Evolutionary conservation across 805 yeast genomes (phyloP).

Genomic region (Komagataella pseudopastoris): DNA sequence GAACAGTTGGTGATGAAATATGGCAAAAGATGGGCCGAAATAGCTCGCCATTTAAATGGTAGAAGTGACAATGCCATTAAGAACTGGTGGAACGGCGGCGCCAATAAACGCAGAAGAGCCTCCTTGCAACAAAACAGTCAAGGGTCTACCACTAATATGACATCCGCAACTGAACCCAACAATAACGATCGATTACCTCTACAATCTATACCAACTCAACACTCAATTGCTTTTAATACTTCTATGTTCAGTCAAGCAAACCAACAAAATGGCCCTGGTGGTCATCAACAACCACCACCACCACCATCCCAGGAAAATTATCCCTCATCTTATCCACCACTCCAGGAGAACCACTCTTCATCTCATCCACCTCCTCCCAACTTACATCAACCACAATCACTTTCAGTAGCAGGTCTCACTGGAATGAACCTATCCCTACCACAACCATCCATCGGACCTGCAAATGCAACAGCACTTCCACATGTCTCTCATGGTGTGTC

Average conservation of each 20-base stretch:
- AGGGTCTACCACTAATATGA: conserved; percentile 2
- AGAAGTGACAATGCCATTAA: conserved; percentile 85
- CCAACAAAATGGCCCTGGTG: not conserved
- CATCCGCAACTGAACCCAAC: conserved; percentile 1
- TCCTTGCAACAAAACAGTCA: conserved; percentile 13
- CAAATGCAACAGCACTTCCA: not conserved
- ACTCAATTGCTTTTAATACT: not conserved
- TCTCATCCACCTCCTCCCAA: conserved; percentile 5
- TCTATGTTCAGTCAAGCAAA: conserved; percentile 1
- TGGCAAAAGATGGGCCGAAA: conserved; percentile 92
- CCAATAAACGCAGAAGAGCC: conserved; percentile 62
- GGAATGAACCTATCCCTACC: not conserved
- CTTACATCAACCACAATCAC: conserved; percentile 4
- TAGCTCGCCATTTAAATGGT: conserved; percentile 77
- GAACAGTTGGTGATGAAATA: conserved; percentile 66
- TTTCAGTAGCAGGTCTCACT: conserved; percentile 3
- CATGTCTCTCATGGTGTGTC: conserved; percentile 4
- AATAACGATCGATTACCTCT: conserved; percentile 3
- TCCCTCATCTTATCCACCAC: conserved; percentile 5
- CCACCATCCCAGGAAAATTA: conserved; percentile 4
- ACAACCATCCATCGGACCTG: conserved; percentile 5
- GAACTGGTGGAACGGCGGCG: conserved; percentile 96
- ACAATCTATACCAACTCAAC: not conserved
- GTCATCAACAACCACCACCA: conserved; percentile 3
- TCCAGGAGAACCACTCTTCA: not conserved